Base-by-base conservation (phyloP, 2,329 filamentous ascomycete species). In the Xylaria multiplex region DNA sequence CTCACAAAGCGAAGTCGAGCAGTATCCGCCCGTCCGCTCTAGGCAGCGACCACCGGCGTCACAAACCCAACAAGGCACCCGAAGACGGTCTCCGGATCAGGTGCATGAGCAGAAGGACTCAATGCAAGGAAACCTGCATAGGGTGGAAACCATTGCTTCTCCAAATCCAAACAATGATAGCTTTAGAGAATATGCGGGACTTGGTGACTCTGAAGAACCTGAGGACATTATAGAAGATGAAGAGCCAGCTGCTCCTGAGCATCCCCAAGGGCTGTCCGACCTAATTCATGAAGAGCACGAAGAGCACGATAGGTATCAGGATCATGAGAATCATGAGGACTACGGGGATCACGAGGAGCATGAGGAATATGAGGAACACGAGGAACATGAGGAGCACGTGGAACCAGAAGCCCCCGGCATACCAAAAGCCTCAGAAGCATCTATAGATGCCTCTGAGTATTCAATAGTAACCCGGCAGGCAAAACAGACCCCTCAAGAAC, bases 391-490 rank as follows among this genome's bases (percentile, higher is more conserved):
- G 30, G 19, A 27, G 27, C 49, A 43, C 32, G 49, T 59, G n/a
- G 57, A 58, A 54, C 53, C 19, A 9, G 43, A 66, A 56, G 59
- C 61, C 35, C 13, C 14, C 24, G 49, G 50, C 16, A 57, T 54
- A 32, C 43, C 56, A 42, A 11, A 30, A 40, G 55, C 45, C 16
- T 35, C 57, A 1, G 66, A 70, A 35, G 8, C 62, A 49, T 69
- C 66, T 42, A 62, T 59, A 6, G 69, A 76, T 32, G 64, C 67
- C 7, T 81, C 83, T 22, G 83, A 84, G 35, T 83, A 80, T 68
- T 84, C 84, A 0, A 74, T 85, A 66, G 73, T 86, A 0, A 74
- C 79, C 1, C 77, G 78, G 53, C 70, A 66, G 46, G 49, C 62
- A 30, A 65, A 71, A 43, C 62, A 73, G 46, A 69, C 66, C 1